Evolutionary conservation across 495 filamentous ascomycete genomes (phyloP).

Genomic region (Daldinia childiae): DNA sequence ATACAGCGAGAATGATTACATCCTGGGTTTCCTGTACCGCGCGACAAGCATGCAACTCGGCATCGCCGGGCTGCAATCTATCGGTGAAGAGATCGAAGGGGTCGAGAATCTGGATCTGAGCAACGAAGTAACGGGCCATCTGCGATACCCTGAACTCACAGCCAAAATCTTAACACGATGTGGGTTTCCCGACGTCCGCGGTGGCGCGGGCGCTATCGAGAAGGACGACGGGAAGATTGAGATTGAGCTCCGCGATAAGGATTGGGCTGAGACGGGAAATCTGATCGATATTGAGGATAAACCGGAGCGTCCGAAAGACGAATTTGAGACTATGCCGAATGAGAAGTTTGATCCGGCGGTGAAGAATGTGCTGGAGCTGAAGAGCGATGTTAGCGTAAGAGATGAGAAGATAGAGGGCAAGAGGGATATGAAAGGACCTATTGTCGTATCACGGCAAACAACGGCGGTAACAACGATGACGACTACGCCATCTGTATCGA

Average conservation of each 20-base stretch:
- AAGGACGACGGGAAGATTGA: constrained; percentile 66
- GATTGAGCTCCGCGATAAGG: constrained; percentile 49
- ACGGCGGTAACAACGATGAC: not conserved
- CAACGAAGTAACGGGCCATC: constrained; percentile 74
- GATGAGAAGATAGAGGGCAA: constrained; percentile 46
- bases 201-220: constrained; percentile 59
- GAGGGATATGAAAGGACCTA: constrained; percentile 8
- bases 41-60: constrained; percentile 79
- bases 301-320: constrained; percentile 35
- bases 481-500: not conserved
- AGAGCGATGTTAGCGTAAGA: constrained; percentile 55
- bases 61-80: constrained; percentile 75
- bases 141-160: constrained; percentile 74
- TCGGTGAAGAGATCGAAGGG: constrained; percentile 67
- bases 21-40: constrained; percentile 81
- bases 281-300: constrained; percentile 64
- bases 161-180: constrained; percentile 73
- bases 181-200: constrained; percentile 72
- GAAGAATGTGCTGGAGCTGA: constrained; percentile 58
- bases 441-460: not conserved
- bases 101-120: constrained; percentile 83
- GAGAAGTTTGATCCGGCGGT: constrained; percentile 36
- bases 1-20: constrained; percentile 78
- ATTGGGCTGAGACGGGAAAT: constrained; percentile 42
- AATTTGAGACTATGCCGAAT: not conserved